A percentile compares a stretch with the other conserved stretches of the same genome.
These are phyloP conservation scores for Detonula confervacea DNA, from an alignment of 352 stramenopile species.

Conservation along the genomic window DNA sequence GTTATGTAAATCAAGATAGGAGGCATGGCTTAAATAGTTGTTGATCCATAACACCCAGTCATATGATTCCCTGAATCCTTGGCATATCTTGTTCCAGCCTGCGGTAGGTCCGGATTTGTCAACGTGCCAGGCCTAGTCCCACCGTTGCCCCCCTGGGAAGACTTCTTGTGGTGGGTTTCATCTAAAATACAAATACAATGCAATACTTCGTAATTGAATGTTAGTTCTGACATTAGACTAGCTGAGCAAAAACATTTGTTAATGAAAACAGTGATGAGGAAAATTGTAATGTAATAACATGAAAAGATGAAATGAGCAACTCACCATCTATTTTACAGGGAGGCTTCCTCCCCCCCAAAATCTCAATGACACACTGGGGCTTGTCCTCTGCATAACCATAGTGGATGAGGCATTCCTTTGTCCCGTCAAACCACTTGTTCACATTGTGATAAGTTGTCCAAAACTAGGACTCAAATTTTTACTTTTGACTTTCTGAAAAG, in stretches of 20 bases:
- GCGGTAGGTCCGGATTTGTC: neutral
- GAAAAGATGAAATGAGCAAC: neutral
- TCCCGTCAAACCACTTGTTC: neutral
- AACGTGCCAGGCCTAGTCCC: neutral
- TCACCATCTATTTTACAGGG: neutral
- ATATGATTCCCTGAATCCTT: neutral
- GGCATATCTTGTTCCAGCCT: neutral
- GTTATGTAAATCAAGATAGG: neutral
- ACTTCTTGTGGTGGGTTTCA: slow-evolving; percentile 4
- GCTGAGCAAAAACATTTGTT: neutral
- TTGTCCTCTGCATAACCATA: slow-evolving; percentile 10
- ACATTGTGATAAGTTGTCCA: slow-evolving; percentile 4
- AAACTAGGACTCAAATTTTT: too few relatives aligned
- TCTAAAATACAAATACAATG: neutral
- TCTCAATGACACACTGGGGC: neutral
- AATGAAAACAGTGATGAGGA: neutral
- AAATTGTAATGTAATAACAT: neutral
- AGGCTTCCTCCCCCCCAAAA: neutral
- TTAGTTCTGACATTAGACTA: neutral
- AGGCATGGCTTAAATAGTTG: neutral
- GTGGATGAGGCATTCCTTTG: slow-evolving; percentile 4
- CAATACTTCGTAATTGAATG: slow-evolving; percentile 2
- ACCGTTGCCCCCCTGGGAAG: neutral
- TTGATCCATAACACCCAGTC: neutral
- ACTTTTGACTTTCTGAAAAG: too few relatives aligned